A percentile compares a stretch with the other conserved stretches of the same genome.
Evolutionary conservation across 1,139 yeast species (phyloP).

Genomic region (Debaryomycetaceae sp.): DNA sequence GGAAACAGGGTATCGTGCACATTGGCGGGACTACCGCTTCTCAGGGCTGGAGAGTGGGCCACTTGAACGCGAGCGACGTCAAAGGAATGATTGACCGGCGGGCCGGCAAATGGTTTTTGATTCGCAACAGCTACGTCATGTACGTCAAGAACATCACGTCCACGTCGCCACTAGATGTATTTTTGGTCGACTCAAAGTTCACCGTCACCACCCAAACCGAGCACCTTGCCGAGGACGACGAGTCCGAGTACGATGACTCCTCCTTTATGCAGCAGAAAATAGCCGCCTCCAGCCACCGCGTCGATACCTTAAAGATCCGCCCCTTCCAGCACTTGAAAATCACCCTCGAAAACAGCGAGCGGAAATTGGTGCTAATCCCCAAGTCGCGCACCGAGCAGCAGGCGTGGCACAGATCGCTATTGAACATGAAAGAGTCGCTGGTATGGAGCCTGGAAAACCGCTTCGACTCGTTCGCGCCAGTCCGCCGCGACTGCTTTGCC

Average conservation of each 20-base stretch:
- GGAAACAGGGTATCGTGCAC: slow-evolving; percentile 82
- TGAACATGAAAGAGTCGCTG: slow-evolving; percentile 55
- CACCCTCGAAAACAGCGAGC: slow-evolving; percentile 68
- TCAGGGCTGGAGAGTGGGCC: slow-evolving; percentile 96
- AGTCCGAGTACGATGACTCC: slow-evolving; percentile 37
- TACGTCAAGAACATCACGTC: slow-evolving; percentile 80
- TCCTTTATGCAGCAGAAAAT: slow-evolving; percentile 18
- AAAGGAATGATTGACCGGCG: slow-evolving; percentile 83
- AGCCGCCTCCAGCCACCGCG: slow-evolving; percentile 12
- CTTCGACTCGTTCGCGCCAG: slow-evolving; percentile 88
- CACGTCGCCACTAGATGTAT: slow-evolving; percentile 84
- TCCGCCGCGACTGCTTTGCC: slow-evolving; percentile 73
- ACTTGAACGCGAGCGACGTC: slow-evolving; percentile 68
- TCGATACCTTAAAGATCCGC: slow-evolving; percentile 10
- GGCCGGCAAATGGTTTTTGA: slow-evolving; percentile 83
- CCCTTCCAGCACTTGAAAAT: slow-evolving; percentile 40
- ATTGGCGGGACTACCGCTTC: slow-evolving; percentile 74
- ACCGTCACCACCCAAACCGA: slow-evolving; percentile 41
- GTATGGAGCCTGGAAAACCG: slow-evolving; percentile 67
- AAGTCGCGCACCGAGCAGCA: slow-evolving; percentile 60
- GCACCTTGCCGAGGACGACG: slow-evolving; percentile 19
- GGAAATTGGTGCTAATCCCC: slow-evolving; percentile 67
- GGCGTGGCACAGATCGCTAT: slow-evolving; percentile 69
- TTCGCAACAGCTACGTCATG: slow-evolving; percentile 74
- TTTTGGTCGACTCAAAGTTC: slow-evolving; percentile 67